A percentile compares a stretch with the other conserved stretches of the same genome.
These are phyloP conservation scores for Talaromyces stipitatus DNA, from an alignment of 495 filamentous ascomycete genomes.

Conservation along the genomic window DNA sequence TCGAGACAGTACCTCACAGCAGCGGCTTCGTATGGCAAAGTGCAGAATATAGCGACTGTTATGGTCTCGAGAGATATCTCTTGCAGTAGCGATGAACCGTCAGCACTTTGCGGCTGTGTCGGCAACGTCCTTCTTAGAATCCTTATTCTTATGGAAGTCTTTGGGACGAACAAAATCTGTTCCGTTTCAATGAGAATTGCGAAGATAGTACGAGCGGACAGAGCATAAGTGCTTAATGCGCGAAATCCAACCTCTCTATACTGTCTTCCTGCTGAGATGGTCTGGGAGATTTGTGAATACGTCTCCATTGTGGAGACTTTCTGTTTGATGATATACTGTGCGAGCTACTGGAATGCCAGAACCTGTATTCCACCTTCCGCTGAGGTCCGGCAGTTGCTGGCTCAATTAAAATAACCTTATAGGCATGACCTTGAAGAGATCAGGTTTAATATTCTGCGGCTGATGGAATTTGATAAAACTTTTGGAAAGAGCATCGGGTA, in stretches of 20 bases:
- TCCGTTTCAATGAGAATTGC: constrained; percentile 8
- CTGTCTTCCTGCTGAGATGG: neutral
- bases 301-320: constrained; percentile 20
- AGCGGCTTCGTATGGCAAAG: too few relatives aligned
- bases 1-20: too few relatives aligned
- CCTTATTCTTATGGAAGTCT: too few relatives aligned
- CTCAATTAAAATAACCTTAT: constrained; percentile 1
- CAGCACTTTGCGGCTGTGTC: too few relatives aligned
- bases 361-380: neutral
- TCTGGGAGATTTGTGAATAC: neutral
- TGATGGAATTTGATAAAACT: constrained; percentile 14
- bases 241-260: neutral
- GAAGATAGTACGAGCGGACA: neutral
- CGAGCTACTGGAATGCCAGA: constrained; percentile 5
- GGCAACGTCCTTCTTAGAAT: too few relatives aligned
- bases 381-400: constrained; percentile 1
- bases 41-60: too few relatives aligned
- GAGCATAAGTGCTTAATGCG: too few relatives aligned
- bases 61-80: too few relatives aligned
- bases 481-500: constrained; percentile 13
- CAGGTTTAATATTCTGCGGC: neutral
- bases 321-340: constrained; percentile 20
- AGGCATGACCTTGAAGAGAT: constrained; percentile 13
- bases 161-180: too few relatives aligned
- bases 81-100: too few relatives aligned